phyloP scores from a whole-genome alignment of 768 basidiomycete species.

The Tephrocybe sp. region DNA sequence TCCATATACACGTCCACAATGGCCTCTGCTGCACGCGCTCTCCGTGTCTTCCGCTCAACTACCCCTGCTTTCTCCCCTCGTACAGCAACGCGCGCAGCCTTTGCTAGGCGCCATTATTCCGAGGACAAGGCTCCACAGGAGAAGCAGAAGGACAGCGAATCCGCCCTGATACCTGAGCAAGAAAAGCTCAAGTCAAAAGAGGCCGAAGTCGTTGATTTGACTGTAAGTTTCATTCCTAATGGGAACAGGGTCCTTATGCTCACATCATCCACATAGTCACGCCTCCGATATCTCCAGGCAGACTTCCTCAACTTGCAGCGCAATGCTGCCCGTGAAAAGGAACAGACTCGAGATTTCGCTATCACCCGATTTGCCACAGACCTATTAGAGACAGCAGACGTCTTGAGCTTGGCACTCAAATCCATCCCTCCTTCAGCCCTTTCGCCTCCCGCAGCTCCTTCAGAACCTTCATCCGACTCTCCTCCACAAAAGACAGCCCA shows the following conservation, averaged over 20 bases:
- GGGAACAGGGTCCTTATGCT: background rate
- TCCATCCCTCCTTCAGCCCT: slow-evolving; percentile 61
- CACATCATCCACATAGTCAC: slow-evolving; percentile 54
- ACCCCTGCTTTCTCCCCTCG: slow-evolving; percentile 54
- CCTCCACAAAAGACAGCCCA: slow-evolving; percentile 50
- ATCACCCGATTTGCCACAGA: slow-evolving; percentile 90
- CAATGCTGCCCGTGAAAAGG: slow-evolving; percentile 86
- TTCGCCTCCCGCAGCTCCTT: slow-evolving; percentile 21
- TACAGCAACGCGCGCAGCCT: slow-evolving; percentile 24
- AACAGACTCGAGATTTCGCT: slow-evolving; percentile 90
- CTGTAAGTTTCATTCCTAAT: slow-evolving; percentile 44
- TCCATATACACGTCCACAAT: slow-evolving; percentile 13
- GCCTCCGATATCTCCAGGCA: slow-evolving; percentile 88
- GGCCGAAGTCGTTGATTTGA: slow-evolving; percentile 78
- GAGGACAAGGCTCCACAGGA: slow-evolving; percentile 40
- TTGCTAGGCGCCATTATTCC: slow-evolving; percentile 53
- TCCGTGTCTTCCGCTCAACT: slow-evolving; percentile 56
- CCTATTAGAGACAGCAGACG: slow-evolving; percentile 87
- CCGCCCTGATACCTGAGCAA: slow-evolving; percentile 17
- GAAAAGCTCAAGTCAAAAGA: slow-evolving; percentile 80
- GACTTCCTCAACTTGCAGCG: slow-evolving; percentile 96
- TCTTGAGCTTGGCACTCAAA: slow-evolving; percentile 80
- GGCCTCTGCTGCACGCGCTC: slow-evolving; percentile 45
- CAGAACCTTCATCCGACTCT: slow-evolving; percentile 22
- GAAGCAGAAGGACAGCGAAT: slow-evolving; percentile 22